Evolutionary conservation across 2,329 filamentous ascomycete species (phyloP), one percentile per base, ranked within the genome.

Genomic region (Fusarium proliferatum): DNA sequence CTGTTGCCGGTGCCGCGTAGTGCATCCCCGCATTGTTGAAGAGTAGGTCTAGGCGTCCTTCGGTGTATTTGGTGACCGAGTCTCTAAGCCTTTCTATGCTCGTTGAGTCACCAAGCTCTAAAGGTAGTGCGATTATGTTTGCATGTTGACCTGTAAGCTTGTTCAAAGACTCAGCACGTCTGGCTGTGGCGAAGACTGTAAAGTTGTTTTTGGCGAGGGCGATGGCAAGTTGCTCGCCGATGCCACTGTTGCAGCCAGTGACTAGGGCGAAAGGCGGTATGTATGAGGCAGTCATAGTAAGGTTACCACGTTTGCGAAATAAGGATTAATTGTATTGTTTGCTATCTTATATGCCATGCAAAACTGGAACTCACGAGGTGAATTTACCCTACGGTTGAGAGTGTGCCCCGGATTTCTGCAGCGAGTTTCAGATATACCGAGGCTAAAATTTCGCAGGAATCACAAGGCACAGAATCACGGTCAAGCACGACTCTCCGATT

Each of bases 221-320:
- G 17, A 57, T 46, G 3, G 55, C 55, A 33, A 57, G 30, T n/a
- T 48, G 39, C 9, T 57, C 39, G 4, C 55, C 55, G 3, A 48
- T 48, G 4, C 55, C 55, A 26, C 55, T 57, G n/a, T 57, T 57
- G 5, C 55, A 57, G 17, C 55, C 55, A 4, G 55, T 57, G n/a
- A 57, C 55, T 5, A 57, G 39, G 0, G 39, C 55, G 6, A 48
- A 57, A 0, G 39, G 55, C 0, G 55, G 55, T 21, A 3, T 7
- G 3, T 34, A 36, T 4, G n/a, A n/a, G 9, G 30, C 8, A 57
- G n/a, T 10, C 53, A 45, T 57, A 1, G 0, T 57, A 0, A 2
- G 2, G 7, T 33, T 12, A 2, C 2, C 0, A 9, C 12, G 23
- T 6, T 0, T 16, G 0, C 1, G 13, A 2, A 4, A 9, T 4